Evolutionary conservation across 225 moss, liverwort and hornwort genomes (phyloP).

Genomic region (Marchantia paleacea): DNA sequence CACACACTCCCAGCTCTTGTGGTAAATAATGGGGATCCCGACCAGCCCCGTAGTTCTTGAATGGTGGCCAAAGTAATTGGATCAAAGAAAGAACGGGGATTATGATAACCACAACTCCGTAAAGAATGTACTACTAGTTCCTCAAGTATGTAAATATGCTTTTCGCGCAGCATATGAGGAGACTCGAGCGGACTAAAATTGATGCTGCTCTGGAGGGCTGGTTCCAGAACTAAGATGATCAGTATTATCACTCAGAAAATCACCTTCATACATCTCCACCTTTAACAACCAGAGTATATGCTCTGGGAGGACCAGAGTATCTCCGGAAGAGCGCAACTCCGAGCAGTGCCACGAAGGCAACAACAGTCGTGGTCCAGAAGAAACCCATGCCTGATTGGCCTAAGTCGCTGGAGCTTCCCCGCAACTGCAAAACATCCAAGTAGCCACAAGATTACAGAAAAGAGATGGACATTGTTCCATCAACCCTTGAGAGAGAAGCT

Average conservation of each 20-base stretch:
- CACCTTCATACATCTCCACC: conserved; percentile 43
- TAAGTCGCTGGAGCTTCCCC: conserved; percentile 25
- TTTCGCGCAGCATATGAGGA: conserved; percentile 11
- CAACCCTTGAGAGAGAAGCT: too few relatives aligned
- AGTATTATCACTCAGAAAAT: not conserved
- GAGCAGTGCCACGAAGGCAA: conserved; percentile 48
- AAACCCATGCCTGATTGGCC: conserved; percentile 34
- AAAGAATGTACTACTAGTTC: conserved; percentile 7
- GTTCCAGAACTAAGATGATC: not conserved
- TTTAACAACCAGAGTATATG: conserved; percentile 53
- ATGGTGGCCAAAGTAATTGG: not conserved
- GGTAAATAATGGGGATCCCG: not conserved
- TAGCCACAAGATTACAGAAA: not conserved
- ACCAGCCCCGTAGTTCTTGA: not conserved
- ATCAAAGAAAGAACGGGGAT: not conserved
- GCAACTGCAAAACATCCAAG: conserved; percentile 30
- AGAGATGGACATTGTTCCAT: not conserved
- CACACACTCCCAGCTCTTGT: conserved; percentile 5
- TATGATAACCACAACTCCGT: conserved; percentile 11
- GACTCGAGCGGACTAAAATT: not conserved
- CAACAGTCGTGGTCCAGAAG: conserved; percentile 43
- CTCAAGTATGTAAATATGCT: not conserved
- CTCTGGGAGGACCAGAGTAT: conserved; percentile 46
- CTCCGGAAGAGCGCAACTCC: conserved; percentile 45
- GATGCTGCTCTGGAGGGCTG: not conserved